Conservation (phyloP, 257 asterid species). For the Plantago ovata region DNA sequence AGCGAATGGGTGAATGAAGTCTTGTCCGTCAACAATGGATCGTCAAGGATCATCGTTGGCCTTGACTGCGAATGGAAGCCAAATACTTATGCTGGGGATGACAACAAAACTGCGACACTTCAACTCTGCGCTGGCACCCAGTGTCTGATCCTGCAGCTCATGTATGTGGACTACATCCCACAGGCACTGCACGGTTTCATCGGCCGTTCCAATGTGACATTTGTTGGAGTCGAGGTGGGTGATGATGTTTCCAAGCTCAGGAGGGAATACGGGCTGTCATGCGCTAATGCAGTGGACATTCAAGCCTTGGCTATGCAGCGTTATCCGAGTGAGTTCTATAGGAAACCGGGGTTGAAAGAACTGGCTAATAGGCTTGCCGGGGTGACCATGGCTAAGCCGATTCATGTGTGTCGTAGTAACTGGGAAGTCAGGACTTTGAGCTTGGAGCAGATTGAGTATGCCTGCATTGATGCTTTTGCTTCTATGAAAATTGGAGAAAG, state of each 20-base stretch:
- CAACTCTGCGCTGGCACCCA: constrained; percentile 20
- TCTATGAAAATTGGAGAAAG: constrained; percentile 20
- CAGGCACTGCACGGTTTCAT: constrained; percentile 7
- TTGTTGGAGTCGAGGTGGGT: constrained; percentile 26
- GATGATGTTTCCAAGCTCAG: constrained; percentile 23
- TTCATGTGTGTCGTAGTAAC: constrained; percentile 21
- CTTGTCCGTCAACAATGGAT: neutral
- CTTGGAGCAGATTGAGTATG: constrained; percentile 29
- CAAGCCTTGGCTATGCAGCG: constrained; percentile 17
- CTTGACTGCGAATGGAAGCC: constrained; percentile 32
- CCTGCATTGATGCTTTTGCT: constrained; percentile 26
- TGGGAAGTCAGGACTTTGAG: constrained; percentile 21
- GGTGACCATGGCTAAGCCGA: constrained; percentile 23
- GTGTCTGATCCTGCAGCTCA: constrained; percentile 18
- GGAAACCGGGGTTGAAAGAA: constrained; percentile 24
- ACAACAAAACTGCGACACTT: constrained; percentile 24
- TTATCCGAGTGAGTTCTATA: neutral
- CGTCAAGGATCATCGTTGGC: constrained; percentile 16
- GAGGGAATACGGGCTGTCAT: constrained; percentile 17
- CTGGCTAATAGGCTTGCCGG: constrained; percentile 20
- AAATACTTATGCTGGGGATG: neutral
- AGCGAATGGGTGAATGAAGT: neutral
- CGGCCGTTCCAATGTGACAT: neutral
- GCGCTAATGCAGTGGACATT: constrained; percentile 14
- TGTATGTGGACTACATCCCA: constrained; percentile 17